Percentiles rank a stretch among this genome's conserved stretches.
Evolutionary conservation across 768 basidiomycete species (phyloP).

Genomic region (Termitomyces titanicus): DNA sequence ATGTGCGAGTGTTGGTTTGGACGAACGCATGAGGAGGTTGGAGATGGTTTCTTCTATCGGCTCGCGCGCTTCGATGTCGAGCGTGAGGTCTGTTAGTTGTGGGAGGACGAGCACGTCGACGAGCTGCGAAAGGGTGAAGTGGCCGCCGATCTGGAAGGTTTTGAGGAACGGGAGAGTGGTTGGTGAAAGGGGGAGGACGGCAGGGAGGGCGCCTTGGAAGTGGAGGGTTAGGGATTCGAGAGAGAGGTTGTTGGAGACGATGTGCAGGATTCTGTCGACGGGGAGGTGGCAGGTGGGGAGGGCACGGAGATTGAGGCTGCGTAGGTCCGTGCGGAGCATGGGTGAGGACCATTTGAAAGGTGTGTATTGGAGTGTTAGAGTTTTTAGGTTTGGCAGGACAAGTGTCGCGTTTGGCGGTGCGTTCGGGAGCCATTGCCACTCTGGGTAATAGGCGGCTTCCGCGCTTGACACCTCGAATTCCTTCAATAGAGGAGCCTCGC

Average conservation of each 20-base stretch:
- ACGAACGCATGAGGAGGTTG: conserved; percentile 56
- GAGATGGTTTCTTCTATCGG: conserved; percentile 70
- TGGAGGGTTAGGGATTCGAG: conserved; percentile 57
- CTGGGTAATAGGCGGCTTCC: conserved; percentile 56
- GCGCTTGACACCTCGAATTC: conserved; percentile 79
- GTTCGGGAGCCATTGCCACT: conserved; percentile 77
- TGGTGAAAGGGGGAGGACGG: conserved; percentile 58
- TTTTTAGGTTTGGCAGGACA: conserved; percentile 46
- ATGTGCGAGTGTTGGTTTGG: conserved; percentile 50
- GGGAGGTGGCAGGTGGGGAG: conserved; percentile 61
- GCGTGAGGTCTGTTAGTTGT: conserved; percentile 48
- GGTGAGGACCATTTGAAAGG: conserved; percentile 80
- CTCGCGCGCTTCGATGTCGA: conserved; percentile 76
- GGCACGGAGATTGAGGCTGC: conserved; percentile 58
- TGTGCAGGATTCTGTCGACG: conserved; percentile 66
- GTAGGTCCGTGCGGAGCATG: conserved; percentile 58
- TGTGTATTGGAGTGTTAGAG: conserved; percentile 64
- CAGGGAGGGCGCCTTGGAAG: conserved; percentile 53
- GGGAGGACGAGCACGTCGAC: conserved; percentile 62
- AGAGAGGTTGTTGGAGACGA: conserved; percentile 53
- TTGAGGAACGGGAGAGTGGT: conserved; percentile 53
- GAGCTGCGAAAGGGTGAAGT: conserved; percentile 58
- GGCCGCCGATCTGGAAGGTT: conserved; percentile 59
- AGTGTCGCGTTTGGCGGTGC: conserved; percentile 28
- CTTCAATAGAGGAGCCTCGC: conserved; percentile 65